Evolutionary conservation across 2,329 filamentous ascomycete species (phyloP).

Genomic region (Ceratocystis cubensis): DNA sequence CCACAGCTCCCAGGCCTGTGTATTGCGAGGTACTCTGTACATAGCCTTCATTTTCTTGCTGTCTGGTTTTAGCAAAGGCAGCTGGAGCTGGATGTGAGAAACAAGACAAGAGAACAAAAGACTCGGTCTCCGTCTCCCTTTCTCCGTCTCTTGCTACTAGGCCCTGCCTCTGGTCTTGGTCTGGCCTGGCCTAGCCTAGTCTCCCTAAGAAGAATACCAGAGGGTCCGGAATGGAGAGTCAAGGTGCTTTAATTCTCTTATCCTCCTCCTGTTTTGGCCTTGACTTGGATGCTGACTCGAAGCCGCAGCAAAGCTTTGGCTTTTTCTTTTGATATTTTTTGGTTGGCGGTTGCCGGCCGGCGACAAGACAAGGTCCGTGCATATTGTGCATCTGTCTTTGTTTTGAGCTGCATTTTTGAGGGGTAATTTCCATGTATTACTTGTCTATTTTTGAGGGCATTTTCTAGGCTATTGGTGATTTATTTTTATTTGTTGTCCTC

Average conservation of each 20-base stretch:
- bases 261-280: not conserved
- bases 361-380: not conserved
- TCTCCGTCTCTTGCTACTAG: not conserved
- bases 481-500: too few relatives aligned
- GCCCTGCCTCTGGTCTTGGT: not conserved
- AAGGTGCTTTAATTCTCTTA: not conserved
- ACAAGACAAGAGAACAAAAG: too few relatives aligned
- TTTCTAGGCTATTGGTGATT: too few relatives aligned
- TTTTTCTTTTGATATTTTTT: not conserved
- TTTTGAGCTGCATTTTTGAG: not conserved
- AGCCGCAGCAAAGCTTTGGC: not conserved
- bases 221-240: not conserved
- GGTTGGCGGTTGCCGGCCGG: not conserved
- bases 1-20: not conserved
- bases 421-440: not conserved
- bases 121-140: not conserved
- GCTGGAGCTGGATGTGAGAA: not conserved
- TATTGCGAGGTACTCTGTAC: slow-evolving; percentile 6
- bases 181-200: not conserved
- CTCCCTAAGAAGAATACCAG: not conserved
- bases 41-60: not conserved
- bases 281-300: not conserved
- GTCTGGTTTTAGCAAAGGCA: not conserved
- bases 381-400: not conserved
- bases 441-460: too few relatives aligned